phyloP scores from a whole-genome alignment of 768 basidiomycete genomes.

The Leccinellum rugosiceps region DNA sequence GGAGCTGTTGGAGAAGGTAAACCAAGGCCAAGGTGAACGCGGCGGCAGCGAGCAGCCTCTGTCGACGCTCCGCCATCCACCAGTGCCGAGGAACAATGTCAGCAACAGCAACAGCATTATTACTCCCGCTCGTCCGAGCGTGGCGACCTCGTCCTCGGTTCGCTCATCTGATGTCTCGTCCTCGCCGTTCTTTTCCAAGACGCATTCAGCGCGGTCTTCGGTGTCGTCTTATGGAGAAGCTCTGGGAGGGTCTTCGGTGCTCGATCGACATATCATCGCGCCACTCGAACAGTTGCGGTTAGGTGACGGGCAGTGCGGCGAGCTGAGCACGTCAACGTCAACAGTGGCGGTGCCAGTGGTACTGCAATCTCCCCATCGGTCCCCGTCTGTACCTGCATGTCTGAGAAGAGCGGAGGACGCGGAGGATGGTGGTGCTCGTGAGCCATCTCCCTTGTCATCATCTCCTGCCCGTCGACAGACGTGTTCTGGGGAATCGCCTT shows the following conservation, averaged over 20 bases:
- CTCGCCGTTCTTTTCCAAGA: conserved; percentile 47
- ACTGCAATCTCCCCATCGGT: conserved; percentile 17
- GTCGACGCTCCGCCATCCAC: conserved; percentile 3
- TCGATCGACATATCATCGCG: conserved; percentile 49
- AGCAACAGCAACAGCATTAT: not conserved
- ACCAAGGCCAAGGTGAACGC: conserved; percentile 1
- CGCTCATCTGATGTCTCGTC: conserved; percentile 57
- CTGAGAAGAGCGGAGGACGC: conserved; percentile 4
- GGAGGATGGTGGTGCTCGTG: conserved; percentile 4
- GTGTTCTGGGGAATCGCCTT: conserved; percentile 21
- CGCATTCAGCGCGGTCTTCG: conserved; percentile 51
- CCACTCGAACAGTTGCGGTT: conserved; percentile 53
- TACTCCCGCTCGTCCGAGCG: conserved; percentile 37
- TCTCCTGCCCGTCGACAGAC: conserved; percentile 1
- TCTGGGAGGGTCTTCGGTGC: conserved; percentile 33
- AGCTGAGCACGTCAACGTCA: not conserved
- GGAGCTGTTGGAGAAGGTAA: conserved; percentile 27
- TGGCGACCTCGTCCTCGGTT: conserved; percentile 57
- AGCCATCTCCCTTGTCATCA: conserved; percentile 9
- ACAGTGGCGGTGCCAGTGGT: not conserved
- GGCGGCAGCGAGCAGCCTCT: conserved; percentile 2
- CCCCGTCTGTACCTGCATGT: conserved; percentile 17
- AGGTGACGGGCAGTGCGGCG: conserved; percentile 15
- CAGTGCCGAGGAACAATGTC: conserved; percentile 6
- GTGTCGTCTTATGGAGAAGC: conserved; percentile 52